These are phyloP conservation scores for Fusarium brachygibbosum DNA, from an alignment of 2,329 filamentous ascomycete species.

Conservation along the genomic window DNA sequence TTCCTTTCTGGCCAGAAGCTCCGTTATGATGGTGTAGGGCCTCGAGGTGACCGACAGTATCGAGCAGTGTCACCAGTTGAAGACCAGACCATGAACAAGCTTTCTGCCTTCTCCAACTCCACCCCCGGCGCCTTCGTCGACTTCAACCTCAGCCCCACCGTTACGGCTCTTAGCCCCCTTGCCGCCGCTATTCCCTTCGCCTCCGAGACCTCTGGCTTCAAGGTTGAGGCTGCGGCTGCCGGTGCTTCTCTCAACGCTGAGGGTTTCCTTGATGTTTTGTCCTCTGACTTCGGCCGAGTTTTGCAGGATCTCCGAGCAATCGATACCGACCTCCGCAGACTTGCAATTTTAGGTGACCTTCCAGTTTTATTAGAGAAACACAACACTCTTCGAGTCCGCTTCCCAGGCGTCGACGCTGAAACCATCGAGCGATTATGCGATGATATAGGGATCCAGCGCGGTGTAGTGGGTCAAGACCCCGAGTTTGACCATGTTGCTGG, in stretches of 20 bases:
- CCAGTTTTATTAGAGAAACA: slow-evolving; percentile 80
- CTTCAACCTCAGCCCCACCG: slow-evolving; percentile 88
- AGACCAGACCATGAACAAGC: slow-evolving; percentile 77
- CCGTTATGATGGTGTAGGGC: slow-evolving; percentile 83
- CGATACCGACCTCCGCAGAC: slow-evolving; percentile 82
- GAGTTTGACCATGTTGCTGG: slow-evolving; percentile 78
- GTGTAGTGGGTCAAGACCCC: slow-evolving; percentile 80
- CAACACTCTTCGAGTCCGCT: slow-evolving; percentile 81
- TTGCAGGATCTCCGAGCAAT: slow-evolving; percentile 85
- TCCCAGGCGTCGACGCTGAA: slow-evolving; percentile 88
- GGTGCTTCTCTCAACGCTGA: slow-evolving; percentile 80
- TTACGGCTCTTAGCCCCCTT: slow-evolving; percentile 87
- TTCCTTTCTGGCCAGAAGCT: slow-evolving; percentile 91
- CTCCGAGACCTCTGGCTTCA: slow-evolving; percentile 60
- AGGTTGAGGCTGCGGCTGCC: slow-evolving; percentile 57
- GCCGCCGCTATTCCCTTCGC: slow-evolving; percentile 66
- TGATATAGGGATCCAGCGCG: slow-evolving; percentile 86
- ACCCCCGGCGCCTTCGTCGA: slow-evolving; percentile 85
- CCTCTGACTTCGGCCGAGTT: slow-evolving; percentile 87
- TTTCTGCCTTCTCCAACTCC: slow-evolving; percentile 69
- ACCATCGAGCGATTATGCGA: slow-evolving; percentile 87
- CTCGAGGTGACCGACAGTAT: slow-evolving; percentile 82
- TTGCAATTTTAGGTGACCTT: slow-evolving; percentile 84
- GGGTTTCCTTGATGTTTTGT: slow-evolving; percentile 86
- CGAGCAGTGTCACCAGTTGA: slow-evolving; percentile 81